Conservation (phyloP, 352 stramenopile genomes). For the Pythium sukuiense region DNA sequence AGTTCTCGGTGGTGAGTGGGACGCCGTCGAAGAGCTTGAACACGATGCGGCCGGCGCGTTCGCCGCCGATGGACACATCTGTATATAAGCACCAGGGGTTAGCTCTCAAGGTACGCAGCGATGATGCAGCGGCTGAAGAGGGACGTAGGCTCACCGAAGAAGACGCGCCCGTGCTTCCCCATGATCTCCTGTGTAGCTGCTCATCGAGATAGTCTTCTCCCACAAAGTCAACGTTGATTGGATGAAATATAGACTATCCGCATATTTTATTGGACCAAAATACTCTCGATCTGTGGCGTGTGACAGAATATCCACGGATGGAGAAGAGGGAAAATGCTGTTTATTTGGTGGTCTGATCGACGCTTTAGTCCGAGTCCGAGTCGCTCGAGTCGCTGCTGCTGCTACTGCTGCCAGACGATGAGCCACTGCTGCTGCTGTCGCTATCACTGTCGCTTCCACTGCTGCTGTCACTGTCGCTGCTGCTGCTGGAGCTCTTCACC, state of each 20-base stretch:
- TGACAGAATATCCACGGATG: background rate
- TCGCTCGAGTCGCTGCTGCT: constrained; percentile 27
- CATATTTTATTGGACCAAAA: background rate
- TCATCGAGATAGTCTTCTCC: background rate
- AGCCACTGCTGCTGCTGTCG: constrained; percentile 36
- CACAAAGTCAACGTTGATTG: background rate
- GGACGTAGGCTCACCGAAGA: constrained; percentile 33
- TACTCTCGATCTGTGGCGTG: background rate
- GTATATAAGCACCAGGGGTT: no score
- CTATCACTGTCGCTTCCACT: constrained; percentile 37
- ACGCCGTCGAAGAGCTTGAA: constrained; percentile 61
- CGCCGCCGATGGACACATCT: constrained; percentile 93
- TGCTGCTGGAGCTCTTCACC: constrained; percentile 13
- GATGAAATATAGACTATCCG: background rate
- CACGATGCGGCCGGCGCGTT: constrained; percentile 55
- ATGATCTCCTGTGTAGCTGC: background rate
- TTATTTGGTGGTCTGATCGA: background rate
- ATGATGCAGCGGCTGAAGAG: no score
- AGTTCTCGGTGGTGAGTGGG: constrained; percentile 69
- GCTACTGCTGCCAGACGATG: constrained; percentile 35
- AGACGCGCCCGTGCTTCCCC: constrained; percentile 35
- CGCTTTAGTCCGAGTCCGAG: constrained; percentile 36
- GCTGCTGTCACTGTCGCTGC: constrained; percentile 41
- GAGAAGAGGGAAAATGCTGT: background rate
- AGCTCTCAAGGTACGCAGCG: no score